These are phyloP conservation scores for Cytospora leucostoma DNA, from an alignment of 2,329 filamentous ascomycete species.

Conservation along the genomic window DNA sequence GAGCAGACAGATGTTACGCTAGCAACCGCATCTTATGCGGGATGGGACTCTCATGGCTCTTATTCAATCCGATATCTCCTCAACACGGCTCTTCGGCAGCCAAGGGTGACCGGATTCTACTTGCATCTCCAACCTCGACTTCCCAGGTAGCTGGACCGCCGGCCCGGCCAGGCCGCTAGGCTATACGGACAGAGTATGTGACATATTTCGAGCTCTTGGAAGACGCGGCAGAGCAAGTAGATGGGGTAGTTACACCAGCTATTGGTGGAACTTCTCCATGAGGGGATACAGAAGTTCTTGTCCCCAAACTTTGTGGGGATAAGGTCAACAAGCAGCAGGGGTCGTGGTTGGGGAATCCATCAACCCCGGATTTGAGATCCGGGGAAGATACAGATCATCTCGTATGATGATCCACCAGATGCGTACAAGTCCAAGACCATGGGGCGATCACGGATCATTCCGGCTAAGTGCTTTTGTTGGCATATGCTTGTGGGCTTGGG, in stretches of 20 bases:
- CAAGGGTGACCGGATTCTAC: background rate
- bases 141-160: slow-evolving; percentile 17
- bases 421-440: no score
- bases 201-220: background rate
- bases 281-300: background rate
- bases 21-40: slow-evolving; percentile 9
- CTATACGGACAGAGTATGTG: background rate
- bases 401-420: background rate
- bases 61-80: slow-evolving; percentile 13
- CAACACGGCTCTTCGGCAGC: background rate
- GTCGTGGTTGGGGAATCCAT: slow-evolving; percentile 16
- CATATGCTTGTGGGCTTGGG: background rate
- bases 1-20: slow-evolving; percentile 17
- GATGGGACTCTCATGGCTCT: slow-evolving; percentile 14
- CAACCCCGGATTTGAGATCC: background rate
- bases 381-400: slow-evolving; percentile 19
- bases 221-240: background rate
- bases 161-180: slow-evolving; percentile 23
- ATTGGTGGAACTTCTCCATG: slow-evolving; percentile 27
- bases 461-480: background rate
- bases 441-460: background rate
- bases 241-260: background rate
- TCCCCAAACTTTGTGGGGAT: slow-evolving; percentile 20
- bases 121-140: slow-evolving; percentile 1
- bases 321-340: background rate